Evolutionary conservation across 345 rosid species (phyloP).

Genomic region (Brassica cretica): DNA sequence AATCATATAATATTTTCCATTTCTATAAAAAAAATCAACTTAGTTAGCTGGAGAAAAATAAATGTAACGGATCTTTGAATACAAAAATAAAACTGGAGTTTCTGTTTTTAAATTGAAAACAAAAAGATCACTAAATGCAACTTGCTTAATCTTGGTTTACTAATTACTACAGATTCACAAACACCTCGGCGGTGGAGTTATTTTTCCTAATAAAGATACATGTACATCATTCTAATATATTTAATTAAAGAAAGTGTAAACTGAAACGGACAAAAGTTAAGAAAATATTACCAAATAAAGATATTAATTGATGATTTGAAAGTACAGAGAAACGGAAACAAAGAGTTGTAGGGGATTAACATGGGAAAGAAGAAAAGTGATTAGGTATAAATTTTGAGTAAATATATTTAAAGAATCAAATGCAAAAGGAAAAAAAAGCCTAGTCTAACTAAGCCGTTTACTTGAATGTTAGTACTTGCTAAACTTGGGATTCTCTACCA

Average conservation of each 20-base stretch:
- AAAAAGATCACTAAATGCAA: slow-evolving; percentile 38
- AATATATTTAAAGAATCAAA: slow-evolving; percentile 35
- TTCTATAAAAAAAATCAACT: slow-evolving; percentile 13
- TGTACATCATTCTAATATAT: slow-evolving; percentile 1
- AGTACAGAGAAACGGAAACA: slow-evolving; percentile 19
- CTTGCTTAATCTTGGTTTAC: slow-evolving; percentile 36
- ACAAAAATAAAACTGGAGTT: slow-evolving; percentile 18
- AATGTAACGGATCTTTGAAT: slow-evolving; percentile 29
- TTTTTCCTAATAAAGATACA: slow-evolving; percentile 24
- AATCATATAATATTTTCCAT: slow-evolving; percentile 12
- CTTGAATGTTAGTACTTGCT: slow-evolving; percentile 33
- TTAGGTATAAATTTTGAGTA: slow-evolving; percentile 16
- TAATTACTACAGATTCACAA: slow-evolving; percentile 13
- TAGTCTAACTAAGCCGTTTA: slow-evolving; percentile 34
- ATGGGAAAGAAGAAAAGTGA: slow-evolving; percentile 35
- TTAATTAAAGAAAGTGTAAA: slow-evolving; percentile 34
- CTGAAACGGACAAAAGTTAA: slow-evolving; percentile 34
- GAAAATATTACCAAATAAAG: slow-evolving; percentile 33
- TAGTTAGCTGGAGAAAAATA: slow-evolving; percentile 15
- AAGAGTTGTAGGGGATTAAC: neutral
- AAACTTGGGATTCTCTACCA: slow-evolving; percentile 33
- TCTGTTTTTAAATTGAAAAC: slow-evolving; percentile 32
- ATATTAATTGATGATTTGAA: slow-evolving; percentile 33
- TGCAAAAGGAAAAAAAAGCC: slow-evolving; percentile 23
- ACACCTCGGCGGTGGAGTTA: slow-evolving; percentile 16